These are phyloP conservation scores for Sporothrix pseudoabietina DNA, from an alignment of 2,329 filamentous ascomycete species.

Conservation along the genomic window DNA sequence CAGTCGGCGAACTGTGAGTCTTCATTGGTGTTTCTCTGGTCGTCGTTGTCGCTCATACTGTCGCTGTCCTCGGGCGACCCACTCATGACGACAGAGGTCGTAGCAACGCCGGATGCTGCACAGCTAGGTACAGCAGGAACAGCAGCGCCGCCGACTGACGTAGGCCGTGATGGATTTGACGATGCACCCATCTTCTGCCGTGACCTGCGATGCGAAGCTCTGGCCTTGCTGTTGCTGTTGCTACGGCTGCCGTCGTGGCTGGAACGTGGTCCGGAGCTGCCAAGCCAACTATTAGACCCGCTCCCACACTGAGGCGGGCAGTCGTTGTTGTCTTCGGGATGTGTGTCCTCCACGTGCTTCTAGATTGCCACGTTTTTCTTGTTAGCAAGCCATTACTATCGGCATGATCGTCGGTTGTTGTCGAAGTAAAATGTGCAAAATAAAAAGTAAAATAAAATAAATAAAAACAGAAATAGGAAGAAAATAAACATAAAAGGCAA, in stretches of 20 bases:
- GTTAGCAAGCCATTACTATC: background rate
- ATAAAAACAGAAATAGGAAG: background rate
- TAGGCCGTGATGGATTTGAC: background rate
- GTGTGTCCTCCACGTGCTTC: conserved; percentile 41
- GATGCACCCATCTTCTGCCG: background rate
- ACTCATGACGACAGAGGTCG: background rate
- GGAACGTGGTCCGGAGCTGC: background rate
- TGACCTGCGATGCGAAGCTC: background rate
- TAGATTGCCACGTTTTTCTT: background rate
- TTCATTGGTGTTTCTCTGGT: conserved; percentile 36
- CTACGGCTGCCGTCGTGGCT: conserved; percentile 1
- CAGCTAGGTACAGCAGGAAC: background rate
- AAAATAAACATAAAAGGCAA: background rate
- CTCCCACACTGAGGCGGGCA: conserved; percentile 26
- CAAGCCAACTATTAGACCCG: conserved; percentile 7
- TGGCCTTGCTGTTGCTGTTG: background rate
- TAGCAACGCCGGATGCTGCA: background rate
- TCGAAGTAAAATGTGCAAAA: background rate
- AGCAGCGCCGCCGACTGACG: background rate
- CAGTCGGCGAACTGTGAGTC: conserved; percentile 53
- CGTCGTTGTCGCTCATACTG: conserved; percentile 6
- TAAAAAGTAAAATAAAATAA: background rate
- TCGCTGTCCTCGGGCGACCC: conserved; percentile 11
- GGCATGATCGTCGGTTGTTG: background rate
- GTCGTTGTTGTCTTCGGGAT: conserved; percentile 29